Evolutionary conservation across 148 eudicot species (phyloP), one percentile per base, ranked within the genome.

Genomic region (Nepenthes mirabilis): DNA sequence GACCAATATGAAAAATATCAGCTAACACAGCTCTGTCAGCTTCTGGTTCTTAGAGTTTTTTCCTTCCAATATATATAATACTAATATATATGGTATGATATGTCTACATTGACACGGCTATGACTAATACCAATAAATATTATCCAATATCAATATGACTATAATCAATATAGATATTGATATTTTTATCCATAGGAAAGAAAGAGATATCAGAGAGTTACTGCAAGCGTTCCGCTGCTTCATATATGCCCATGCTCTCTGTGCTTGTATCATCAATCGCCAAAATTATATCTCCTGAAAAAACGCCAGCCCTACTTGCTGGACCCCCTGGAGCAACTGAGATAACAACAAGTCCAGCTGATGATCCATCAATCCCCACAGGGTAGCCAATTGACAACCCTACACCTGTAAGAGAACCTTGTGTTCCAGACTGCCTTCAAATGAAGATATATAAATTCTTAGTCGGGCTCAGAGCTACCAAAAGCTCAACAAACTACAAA

Each of bases 361-460:
- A 62, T 58, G 81, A 76, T 72, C 74, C 78, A 66, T 86, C 88
- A 66, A 63, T 53, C 47, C 62, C 71, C 1, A 72, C 75, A 56
- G 96, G 87, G 59, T 83, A 91, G 52, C 99, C 99, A 69, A 93
- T 89, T 59, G 96, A 89, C 62, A 93, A 63, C 60, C 99, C 99
- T 48, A 89, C 97, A 65, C 97, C 99, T 1, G 97, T 89, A 53
- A 93, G 86, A n/a, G 95, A 73, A 70, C 83, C 83, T 78, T 83
- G 75, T 62, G 99, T 86, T 71, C 99, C 99, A 45, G 97, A 93
- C 99, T 93, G 97, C 91, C 97, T 86, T 93, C 96, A 84, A 61
- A 69, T 62, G 55, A 83, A 63, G 74, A 72, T 70, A 2, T 49
- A 49, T 49, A 11, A 45, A 10, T 10, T 49, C 6, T 49, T n/a